phyloP scores from a whole-genome alignment of 352 stramenopile genomes.

The Lagenidium sp. region DNA sequence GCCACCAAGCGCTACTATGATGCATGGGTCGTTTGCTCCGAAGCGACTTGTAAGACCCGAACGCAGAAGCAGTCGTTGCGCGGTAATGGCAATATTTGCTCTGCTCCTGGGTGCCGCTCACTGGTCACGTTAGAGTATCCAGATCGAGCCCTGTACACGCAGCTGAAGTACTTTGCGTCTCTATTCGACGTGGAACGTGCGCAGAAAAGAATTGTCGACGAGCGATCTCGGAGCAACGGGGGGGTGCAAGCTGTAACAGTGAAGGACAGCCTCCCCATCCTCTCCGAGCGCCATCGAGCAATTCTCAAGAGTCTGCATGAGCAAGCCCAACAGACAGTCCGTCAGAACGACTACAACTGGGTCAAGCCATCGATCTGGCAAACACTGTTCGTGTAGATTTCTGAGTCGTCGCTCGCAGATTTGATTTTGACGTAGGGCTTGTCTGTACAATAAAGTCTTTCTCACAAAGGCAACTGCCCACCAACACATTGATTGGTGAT shows the following conservation, averaged over 20 bases:
- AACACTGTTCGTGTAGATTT: constrained; percentile 76
- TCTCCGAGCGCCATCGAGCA: constrained; percentile 57
- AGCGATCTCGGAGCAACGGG: constrained; percentile 28
- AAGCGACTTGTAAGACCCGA: constrained; percentile 90
- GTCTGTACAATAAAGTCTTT: too few relatives aligned
- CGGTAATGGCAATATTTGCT: constrained; percentile 90
- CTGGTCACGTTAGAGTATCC: constrained; percentile 84
- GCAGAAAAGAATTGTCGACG: constrained; percentile 68
- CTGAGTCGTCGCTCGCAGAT: too few relatives aligned
- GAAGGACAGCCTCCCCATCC: constrained; percentile 24
- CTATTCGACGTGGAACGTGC: constrained; percentile 93
- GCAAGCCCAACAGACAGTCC: constrained; percentile 73
- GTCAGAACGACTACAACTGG: constrained; percentile 91
- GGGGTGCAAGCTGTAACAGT: constrained; percentile 3
- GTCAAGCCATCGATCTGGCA: constrained; percentile 89
- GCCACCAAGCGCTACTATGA: constrained; percentile 87
- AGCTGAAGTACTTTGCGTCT: constrained; percentile 96
- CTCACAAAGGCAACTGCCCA: too few relatives aligned
- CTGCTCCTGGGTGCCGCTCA: constrained; percentile 88
- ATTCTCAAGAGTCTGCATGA: constrained; percentile 73
- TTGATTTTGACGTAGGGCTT: too few relatives aligned
- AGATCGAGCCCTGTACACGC: constrained; percentile 90
- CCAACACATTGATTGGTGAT: too few relatives aligned
- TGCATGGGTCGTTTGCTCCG: constrained; percentile 89
- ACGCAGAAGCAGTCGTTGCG: constrained; percentile 95